Evolutionary conservation across 1,284 basidiomycete species (phyloP).

Genomic region (Fomitopsis palustris): DNA sequence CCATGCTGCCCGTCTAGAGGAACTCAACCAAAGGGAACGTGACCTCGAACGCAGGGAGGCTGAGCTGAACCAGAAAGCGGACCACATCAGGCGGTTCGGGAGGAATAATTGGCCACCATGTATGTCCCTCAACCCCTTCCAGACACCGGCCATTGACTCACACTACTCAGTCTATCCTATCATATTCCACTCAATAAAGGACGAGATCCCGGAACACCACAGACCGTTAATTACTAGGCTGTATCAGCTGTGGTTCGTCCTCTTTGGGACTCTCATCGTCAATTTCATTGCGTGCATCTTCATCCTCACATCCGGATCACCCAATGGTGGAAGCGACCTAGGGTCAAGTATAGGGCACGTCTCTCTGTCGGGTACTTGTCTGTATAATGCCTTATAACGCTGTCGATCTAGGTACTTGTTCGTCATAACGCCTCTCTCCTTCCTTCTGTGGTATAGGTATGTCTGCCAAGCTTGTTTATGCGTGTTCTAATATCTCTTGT

Average conservation of each 20-base stretch:
- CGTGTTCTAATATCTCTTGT: slow-evolving; percentile 1
- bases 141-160: slow-evolving; percentile 9
- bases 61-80: slow-evolving; percentile 63
- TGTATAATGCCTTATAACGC: background rate
- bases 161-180: slow-evolving; percentile 77
- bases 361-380: background rate
- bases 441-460: slow-evolving; percentile 89
- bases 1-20: slow-evolving; percentile 46
- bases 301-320: slow-evolving; percentile 73
- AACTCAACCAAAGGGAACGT: slow-evolving; percentile 69
- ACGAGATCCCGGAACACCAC: slow-evolving; percentile 85
- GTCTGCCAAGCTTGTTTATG: slow-evolving; percentile 14
- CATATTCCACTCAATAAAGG: slow-evolving; percentile 88
- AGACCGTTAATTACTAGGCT: slow-evolving; percentile 80
- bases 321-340: slow-evolving; percentile 78
- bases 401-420: slow-evolving; percentile 67
- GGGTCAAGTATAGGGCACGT: slow-evolving; percentile 75
- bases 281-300: slow-evolving; percentile 93
- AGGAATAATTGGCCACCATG: slow-evolving; percentile 90
- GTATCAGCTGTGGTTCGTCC: slow-evolving; percentile 86
- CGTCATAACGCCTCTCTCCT: slow-evolving; percentile 79
- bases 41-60: slow-evolving; percentile 79
- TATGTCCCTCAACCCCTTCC: slow-evolving; percentile 34
- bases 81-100: slow-evolving; percentile 76
- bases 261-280: slow-evolving; percentile 74